phyloP scores from a whole-genome alignment of 2,329 filamentous ascomycete genomes.

The Penicillium psychrosexuale region DNA sequence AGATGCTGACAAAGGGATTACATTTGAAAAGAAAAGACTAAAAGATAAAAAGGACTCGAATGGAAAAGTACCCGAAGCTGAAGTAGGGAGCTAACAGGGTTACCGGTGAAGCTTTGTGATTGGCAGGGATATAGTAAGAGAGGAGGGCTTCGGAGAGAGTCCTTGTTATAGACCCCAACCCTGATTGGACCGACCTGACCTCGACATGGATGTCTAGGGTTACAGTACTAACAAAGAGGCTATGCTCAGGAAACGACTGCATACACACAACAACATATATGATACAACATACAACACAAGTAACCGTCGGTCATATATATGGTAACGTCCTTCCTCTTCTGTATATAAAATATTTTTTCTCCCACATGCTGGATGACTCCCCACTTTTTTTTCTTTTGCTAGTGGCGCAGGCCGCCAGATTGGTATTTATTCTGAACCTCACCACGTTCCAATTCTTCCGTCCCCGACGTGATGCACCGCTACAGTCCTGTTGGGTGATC shows the following conservation, averaged over 20 bases:
- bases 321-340: not conserved
- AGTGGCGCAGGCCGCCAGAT: slow-evolving; percentile 22
- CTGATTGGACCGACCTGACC: slow-evolving; percentile 4
- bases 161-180: not conserved
- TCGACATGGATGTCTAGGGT: not conserved
- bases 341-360: not conserved
- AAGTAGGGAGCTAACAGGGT: not conserved
- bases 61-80: not conserved
- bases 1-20: too few species aligned
- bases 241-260: not conserved
- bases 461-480: not conserved
- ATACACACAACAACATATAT: too few species aligned
- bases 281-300: not conserved
- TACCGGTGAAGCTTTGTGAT: not conserved
- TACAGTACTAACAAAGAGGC: slow-evolving; percentile 1
- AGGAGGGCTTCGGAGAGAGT: slow-evolving; percentile 5
- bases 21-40: not conserved
- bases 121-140: slow-evolving; percentile 3
- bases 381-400: slow-evolving; percentile 11
- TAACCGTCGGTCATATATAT: not conserved
- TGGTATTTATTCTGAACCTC: slow-evolving; percentile 13
- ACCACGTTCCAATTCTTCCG: slow-evolving; percentile 1
- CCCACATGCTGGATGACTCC: not conserved
- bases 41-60: not conserved
- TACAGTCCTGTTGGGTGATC: not conserved